Conservation (phyloP, 2,329 filamentous ascomycete species). For the Coleophoma crateriformis region DNA sequence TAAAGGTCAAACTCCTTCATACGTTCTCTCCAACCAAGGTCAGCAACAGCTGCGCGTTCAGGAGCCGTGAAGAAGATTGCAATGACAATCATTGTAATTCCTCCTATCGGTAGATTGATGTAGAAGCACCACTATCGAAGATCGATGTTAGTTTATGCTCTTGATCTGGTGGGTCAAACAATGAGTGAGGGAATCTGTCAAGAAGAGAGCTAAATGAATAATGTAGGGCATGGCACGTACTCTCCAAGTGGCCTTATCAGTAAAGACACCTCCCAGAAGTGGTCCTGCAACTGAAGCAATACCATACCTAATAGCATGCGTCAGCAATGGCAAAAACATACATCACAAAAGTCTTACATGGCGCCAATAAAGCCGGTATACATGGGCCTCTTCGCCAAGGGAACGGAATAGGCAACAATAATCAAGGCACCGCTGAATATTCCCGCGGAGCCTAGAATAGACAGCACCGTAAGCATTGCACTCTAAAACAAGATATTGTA, state of each 20-base stretch:
- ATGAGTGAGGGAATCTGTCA: no score
- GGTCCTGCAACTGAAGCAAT: constrained; percentile 19
- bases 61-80: constrained; percentile 34
- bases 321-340: no score
- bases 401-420: constrained; percentile 21
- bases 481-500: no score
- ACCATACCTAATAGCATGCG: constrained; percentile 8
- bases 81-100: constrained; percentile 15
- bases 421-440: constrained; percentile 30
- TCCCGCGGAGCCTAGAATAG: background rate
- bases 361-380: constrained; percentile 22
- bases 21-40: constrained; percentile 9
- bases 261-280: constrained; percentile 25
- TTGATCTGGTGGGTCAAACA: no score
- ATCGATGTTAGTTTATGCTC: background rate
- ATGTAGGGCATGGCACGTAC: background rate
- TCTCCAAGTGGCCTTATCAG: constrained; percentile 27
- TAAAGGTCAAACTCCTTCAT: constrained; percentile 26
- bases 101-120: constrained; percentile 34
- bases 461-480: no score
- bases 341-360: constrained; percentile 5
- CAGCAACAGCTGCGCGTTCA: constrained; percentile 9
- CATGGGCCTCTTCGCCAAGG: constrained; percentile 20
- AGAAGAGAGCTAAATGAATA: no score
- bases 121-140: constrained; percentile 20